phyloP scores from a whole-genome alignment of 1,284 basidiomycete genomes.

The Cronartium quercuum region DNA sequence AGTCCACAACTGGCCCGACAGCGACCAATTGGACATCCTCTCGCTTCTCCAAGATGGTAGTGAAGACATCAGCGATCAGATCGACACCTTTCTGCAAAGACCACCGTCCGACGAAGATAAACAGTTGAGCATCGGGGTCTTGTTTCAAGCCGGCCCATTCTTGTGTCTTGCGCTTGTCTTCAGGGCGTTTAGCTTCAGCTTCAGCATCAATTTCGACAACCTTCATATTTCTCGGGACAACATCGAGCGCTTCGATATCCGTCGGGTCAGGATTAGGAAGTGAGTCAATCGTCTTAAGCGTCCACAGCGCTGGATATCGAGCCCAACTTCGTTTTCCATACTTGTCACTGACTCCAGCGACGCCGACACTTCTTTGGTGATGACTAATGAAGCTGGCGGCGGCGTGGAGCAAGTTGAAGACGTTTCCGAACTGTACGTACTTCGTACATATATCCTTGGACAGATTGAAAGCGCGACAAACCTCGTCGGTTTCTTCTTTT shows the following conservation, averaged over 20 bases:
- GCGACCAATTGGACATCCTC: conserved; percentile 75
- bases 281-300: conserved; percentile 85
- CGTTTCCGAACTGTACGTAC: conserved; percentile 93
- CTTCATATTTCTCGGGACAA: conserved; percentile 63
- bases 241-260: conserved; percentile 83
- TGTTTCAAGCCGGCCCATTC: conserved; percentile 88
- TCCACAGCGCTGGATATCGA: conserved; percentile 87
- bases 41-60: conserved; percentile 74
- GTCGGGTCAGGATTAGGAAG: conserved; percentile 74
- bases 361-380: conserved; percentile 84
- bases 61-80: conserved; percentile 88
- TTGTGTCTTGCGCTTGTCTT: conserved; percentile 79
- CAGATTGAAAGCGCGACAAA: conserved; percentile 91
- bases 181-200: conserved; percentile 80
- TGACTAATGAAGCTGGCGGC: conserved; percentile 82
- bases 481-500: conserved; percentile 95
- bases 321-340: conserved; percentile 93
- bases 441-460: conserved; percentile 89
- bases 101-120: conserved; percentile 92
- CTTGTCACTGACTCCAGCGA: conserved; percentile 91
- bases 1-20: conserved; percentile 85
- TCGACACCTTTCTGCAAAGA: conserved; percentile 88
- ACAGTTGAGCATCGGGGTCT: conserved; percentile 77
- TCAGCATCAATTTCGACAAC: conserved; percentile 69
- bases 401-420: conserved; percentile 85